A percentile compares a stretch with the other conserved stretches of the same genome.
phyloP scores from a whole-genome alignment of 176 grass and related monocot species.

The Aegilops tauschii region DNA sequence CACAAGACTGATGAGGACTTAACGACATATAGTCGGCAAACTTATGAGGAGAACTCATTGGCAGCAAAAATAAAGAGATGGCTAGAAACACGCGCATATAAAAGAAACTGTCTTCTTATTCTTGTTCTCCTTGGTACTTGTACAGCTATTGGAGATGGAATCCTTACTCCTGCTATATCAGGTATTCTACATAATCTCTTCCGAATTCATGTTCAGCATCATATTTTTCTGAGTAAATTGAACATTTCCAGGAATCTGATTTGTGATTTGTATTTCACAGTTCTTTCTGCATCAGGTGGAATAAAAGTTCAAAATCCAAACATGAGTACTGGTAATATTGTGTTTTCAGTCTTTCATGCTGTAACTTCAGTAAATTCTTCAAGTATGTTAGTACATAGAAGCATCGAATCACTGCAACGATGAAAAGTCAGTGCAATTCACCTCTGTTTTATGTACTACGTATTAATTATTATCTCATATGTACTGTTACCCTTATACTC shows the following conservation, averaged over 20 bases:
- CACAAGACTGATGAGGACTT: constrained; percentile 90
- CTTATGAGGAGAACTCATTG: constrained; percentile 82
- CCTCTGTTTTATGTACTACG: not conserved
- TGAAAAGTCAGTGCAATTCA: constrained; percentile 8
- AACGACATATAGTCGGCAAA: constrained; percentile 90
- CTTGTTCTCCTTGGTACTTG: constrained; percentile 94
- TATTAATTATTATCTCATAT: constrained; percentile 14
- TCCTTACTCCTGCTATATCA: constrained; percentile 98
- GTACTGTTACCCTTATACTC: not conserved
- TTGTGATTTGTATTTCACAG: constrained; percentile 42
- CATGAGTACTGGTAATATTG: constrained; percentile 59
- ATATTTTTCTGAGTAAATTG: constrained; percentile 15
- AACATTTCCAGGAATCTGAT: constrained; percentile 5
- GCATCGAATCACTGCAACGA: not conserved
- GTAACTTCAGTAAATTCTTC: not conserved
- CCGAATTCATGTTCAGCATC: not conserved
- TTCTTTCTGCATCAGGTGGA: constrained; percentile 98
- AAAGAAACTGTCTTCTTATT: constrained; percentile 88
- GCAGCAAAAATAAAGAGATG: constrained; percentile 87
- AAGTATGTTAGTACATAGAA: constrained; percentile 13
- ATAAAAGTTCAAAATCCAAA: constrained; percentile 75
- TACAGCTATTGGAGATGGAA: constrained; percentile 99
- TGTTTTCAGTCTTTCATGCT: not conserved
- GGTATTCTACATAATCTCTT: constrained; percentile 41
- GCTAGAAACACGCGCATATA: constrained; percentile 79